Conservation (phyloP, 2,329 filamentous ascomycete genomes). For the Botrytis fabae region DNA sequence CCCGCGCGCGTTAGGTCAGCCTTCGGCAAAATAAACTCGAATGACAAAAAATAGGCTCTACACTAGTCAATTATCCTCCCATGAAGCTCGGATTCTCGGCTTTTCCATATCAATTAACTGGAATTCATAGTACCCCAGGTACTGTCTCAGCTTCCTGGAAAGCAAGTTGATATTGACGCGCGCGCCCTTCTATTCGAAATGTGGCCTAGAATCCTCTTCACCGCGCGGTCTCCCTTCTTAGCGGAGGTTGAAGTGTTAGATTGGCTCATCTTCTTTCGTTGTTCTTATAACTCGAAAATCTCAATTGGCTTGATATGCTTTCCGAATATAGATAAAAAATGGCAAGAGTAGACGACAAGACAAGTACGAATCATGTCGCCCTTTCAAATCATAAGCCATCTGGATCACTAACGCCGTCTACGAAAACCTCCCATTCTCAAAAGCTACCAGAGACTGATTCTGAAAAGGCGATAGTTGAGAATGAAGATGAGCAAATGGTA, state of each 20-base stretch:
- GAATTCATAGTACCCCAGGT: neutral
- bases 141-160: neutral
- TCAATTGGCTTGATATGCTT: neutral
- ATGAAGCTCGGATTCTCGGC: neutral
- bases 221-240: neutral
- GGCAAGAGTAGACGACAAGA: neutral
- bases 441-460: neutral
- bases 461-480: neutral
- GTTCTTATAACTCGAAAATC: neutral
- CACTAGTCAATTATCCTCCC: neutral
- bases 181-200: neutral
- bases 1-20: conserved; percentile 1
- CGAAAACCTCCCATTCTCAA: neutral
- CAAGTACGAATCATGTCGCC: neutral
- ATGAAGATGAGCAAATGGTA: neutral
- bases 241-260: neutral
- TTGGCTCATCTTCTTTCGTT: neutral
- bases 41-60: neutral
- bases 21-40: neutral
- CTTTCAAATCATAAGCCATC: neutral
- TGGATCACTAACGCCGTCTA: neutral
- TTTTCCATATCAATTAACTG: neutral
- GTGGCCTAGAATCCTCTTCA: neutral
- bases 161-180: neutral
- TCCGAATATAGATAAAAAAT: neutral